Evolutionary conservation across 2,329 filamentous ascomycete genomes (phyloP), one percentile per base, ranked within the genome.

Genomic region (Capronia epimyces): DNA sequence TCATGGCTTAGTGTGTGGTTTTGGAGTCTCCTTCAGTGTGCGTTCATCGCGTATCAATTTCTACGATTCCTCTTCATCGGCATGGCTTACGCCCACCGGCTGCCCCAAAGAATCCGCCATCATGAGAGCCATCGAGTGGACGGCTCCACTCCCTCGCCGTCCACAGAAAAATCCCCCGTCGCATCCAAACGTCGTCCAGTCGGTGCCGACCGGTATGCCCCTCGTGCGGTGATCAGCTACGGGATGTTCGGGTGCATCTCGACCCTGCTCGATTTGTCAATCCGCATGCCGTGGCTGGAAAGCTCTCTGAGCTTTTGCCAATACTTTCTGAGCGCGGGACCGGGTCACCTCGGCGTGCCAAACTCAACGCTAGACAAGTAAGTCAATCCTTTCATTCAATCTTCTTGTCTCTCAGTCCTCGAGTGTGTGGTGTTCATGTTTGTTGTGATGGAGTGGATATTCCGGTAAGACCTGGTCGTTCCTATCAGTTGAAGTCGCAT

Each of bases 281-380:
- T 74, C 59, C 86, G 89, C 69, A 95, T 95, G 89, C 91, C 91
- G 57, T 97, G 91, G 91, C 78, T 95, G 50, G 78, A 77, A 65
- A 88, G 88, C 65, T 73, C 80, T 60, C 67, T 93, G 53, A 86
- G 86, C 50, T 79, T 95, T 69, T 67, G 85, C 60, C 88, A 93
- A 70, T 84, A 86, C 75, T 76, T 82, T 60, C 77, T 83, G 63
- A 71, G 91, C 64, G 75, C 76, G 63, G 88, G 89, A 20, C 87
- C 87, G 58, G 87, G 89, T 63, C 79, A 72, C 70, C 69, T 95
- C 58, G 89, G 86, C 65, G 78, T 79, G 63, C 80, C 85, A 22
- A 79, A 94, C 68, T 84, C 89, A 58, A 77, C 83, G 67, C 74
- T 96, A 70, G 91, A 97, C 75, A 94, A 89, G 91, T 97, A 82